Evolutionary conservation across 768 basidiomycete genomes (phyloP).

Genomic region (Melanogaster broomeanus): DNA sequence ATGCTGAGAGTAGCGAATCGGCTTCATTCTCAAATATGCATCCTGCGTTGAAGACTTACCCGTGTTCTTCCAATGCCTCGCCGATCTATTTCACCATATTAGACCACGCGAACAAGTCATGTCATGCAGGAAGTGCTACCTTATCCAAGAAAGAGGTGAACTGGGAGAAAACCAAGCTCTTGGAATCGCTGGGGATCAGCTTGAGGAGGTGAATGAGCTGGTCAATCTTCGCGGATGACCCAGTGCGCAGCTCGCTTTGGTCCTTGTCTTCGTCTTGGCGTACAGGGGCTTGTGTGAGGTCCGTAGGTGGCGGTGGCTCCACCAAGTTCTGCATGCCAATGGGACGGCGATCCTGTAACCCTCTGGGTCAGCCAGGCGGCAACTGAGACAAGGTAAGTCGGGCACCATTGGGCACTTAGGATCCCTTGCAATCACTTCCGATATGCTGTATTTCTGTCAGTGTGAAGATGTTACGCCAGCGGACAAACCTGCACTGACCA

Average conservation of each 20-base stretch:
- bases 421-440: slow-evolving; percentile 67
- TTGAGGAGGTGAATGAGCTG: slow-evolving; percentile 74
- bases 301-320: slow-evolving; percentile 63
- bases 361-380: slow-evolving; percentile 1
- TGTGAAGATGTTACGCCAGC: neutral
- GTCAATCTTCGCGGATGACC: slow-evolving; percentile 84
- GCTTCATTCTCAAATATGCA: neutral
- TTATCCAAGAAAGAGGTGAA: slow-evolving; percentile 86
- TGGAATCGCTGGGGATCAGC: slow-evolving; percentile 67
- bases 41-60: slow-evolving; percentile 39
- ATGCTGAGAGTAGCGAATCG: slow-evolving; percentile 47
- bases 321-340: slow-evolving; percentile 57
- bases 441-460: slow-evolving; percentile 54
- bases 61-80: slow-evolving; percentile 62
- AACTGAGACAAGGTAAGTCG: neutral
- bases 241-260: slow-evolving; percentile 42
- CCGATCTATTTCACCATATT: slow-evolving; percentile 57
- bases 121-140: slow-evolving; percentile 35
- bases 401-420: slow-evolving; percentile 81
- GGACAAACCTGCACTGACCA: slow-evolving; percentile 47
- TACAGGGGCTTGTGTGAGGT: slow-evolving; percentile 63
- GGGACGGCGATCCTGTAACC: slow-evolving; percentile 65
- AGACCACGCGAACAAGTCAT: neutral
- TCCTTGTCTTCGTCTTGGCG: slow-evolving; percentile 40
- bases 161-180: slow-evolving; percentile 88